Base-by-base conservation (phyloP, 1,139 yeast genomes). In the Maudiozyma humilis region DNA sequence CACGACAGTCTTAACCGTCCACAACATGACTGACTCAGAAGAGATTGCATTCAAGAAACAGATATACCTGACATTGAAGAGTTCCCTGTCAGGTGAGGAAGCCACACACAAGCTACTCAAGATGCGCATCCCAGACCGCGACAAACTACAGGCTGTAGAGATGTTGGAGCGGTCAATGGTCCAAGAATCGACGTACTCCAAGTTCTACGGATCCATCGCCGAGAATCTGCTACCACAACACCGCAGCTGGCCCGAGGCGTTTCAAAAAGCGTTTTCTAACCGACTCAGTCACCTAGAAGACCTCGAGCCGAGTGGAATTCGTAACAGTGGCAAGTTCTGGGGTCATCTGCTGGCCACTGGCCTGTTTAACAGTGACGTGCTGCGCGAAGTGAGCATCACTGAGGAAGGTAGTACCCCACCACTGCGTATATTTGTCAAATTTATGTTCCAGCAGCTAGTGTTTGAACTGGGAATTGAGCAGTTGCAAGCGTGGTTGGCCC, bases 61-160 rank as follows among this genome's bases (percentile, higher is more conserved):
- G 1, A 83, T 89, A 2, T 89, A 89, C 55, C 68, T 88, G 39
- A 82, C 93, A 0, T 69, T 91, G 27, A 88, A 86, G 84, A 86
- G 96, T n/a, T 81, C 96, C 45, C 76, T 89, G 79, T 82, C 95
- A 1, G 80, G 91, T 2, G 95, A 87, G 53, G 99, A 91, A 68
- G 93, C 95, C 0, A 88, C 86, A 0, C 97, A 89, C 63, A 89
- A 89, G 60, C 65, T 91, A 12, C 55, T 85, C 36, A 74, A 73
- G 55, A 58, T 81, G 15, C 64, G 70, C 4, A 61, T 72, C 2
- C 61, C 66, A 4, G 69, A 65, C 40, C 62, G 64, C 0, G 62
- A 64, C 18, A 71, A 72, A 37, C 62, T 61, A 27, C 66, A 76
- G 51, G 69, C 86, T 34, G 79, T 77, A 10, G 91, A 85, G 53